These are phyloP conservation scores for Aphanocladium album DNA, from an alignment of 2,329 filamentous ascomycete genomes.

Conservation along the genomic window DNA sequence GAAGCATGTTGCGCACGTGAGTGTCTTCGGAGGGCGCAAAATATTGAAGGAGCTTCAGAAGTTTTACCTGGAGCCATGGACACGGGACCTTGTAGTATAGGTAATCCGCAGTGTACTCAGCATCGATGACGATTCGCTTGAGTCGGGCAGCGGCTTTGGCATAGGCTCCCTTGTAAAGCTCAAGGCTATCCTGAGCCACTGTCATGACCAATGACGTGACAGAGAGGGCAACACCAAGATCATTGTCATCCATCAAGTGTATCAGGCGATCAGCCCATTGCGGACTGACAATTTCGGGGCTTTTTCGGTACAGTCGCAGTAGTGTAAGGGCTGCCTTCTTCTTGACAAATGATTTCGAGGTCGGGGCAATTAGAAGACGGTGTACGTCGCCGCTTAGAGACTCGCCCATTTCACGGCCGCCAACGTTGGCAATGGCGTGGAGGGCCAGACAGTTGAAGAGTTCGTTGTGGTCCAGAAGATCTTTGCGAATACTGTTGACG, in stretches of 20 bases:
- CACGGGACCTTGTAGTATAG: constrained; percentile 99
- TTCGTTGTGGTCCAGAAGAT: constrained; percentile 90
- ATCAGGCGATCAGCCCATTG: constrained; percentile 98
- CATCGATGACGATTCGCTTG: constrained; percentile 85
- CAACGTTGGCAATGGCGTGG: constrained; percentile 97
- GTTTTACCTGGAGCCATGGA: constrained; percentile 96
- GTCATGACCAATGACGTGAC: constrained; percentile 95
- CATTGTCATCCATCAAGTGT: constrained; percentile 94
- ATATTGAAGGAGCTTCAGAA: constrained; percentile 87
- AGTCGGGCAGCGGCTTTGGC: constrained; percentile 86
- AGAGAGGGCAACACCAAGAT: constrained; percentile 90
- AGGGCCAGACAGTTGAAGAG: constrained; percentile 94
- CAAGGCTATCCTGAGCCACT: constrained; percentile 86
- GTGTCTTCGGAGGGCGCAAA: constrained; percentile 97
- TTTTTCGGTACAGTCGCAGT: constrained; percentile 88
- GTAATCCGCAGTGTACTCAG: constrained; percentile 85
- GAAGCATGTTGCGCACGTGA: constrained; percentile 84
- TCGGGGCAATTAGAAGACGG: constrained; percentile 86
- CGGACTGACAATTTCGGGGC: constrained; percentile 86
- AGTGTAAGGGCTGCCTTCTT: constrained; percentile 97
- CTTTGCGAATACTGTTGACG: constrained; percentile 97
- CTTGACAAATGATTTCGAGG: constrained; percentile 95
- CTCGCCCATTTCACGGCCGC: constrained; percentile 94
- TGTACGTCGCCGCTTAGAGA: constrained; percentile 89
- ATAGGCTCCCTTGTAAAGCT: constrained; percentile 90